A percentile compares a stretch with the other conserved stretches of the same genome.
These are phyloP conservation scores for Endothia cerciana DNA, from an alignment of 2,329 filamentous ascomycete species.

Conservation along the genomic window DNA sequence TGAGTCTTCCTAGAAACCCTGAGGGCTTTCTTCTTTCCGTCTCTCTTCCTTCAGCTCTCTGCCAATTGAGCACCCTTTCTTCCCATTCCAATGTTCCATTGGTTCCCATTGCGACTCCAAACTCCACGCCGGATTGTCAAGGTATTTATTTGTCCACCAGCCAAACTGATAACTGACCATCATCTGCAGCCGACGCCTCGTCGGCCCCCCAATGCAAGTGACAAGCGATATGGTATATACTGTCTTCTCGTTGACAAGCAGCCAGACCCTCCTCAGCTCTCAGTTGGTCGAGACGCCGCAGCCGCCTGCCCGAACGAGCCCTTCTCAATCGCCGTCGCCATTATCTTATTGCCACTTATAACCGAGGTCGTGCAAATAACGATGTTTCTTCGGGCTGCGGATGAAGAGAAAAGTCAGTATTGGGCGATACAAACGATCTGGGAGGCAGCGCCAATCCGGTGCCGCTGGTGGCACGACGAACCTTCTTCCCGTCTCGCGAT, in stretches of 20 bases:
- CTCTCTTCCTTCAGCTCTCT: neutral
- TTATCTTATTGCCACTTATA: slow-evolving; percentile 85
- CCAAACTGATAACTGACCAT: slow-evolving; percentile 6
- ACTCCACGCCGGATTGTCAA: slow-evolving; percentile 12
- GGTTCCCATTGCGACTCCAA: neutral
- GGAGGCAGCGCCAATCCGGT: neutral
- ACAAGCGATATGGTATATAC: neutral
- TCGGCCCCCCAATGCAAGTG: neutral
- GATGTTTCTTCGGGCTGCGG: slow-evolving; percentile 72
- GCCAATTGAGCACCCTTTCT: neutral
- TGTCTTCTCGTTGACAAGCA: neutral
- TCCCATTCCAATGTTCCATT: slow-evolving; percentile 2
- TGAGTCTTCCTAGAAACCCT: neutral
- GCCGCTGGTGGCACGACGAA: slow-evolving; percentile 38
- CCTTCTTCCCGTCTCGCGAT: slow-evolving; percentile 82
- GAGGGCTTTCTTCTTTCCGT: neutral
- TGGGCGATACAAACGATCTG: neutral
- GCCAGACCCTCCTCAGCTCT: slow-evolving; percentile 8
- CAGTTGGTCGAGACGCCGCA: slow-evolving; percentile 25
- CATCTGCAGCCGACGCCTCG: neutral
- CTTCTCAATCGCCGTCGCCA: slow-evolving; percentile 82
- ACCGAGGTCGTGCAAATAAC: slow-evolving; percentile 93
- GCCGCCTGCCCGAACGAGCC: slow-evolving; percentile 59
- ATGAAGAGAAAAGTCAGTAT: slow-evolving; percentile 20
- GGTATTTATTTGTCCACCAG: slow-evolving; percentile 10